Base-by-base conservation (phyloP, 2,329 filamentous ascomycete species). In the Claviceps pazoutovae region DNA sequence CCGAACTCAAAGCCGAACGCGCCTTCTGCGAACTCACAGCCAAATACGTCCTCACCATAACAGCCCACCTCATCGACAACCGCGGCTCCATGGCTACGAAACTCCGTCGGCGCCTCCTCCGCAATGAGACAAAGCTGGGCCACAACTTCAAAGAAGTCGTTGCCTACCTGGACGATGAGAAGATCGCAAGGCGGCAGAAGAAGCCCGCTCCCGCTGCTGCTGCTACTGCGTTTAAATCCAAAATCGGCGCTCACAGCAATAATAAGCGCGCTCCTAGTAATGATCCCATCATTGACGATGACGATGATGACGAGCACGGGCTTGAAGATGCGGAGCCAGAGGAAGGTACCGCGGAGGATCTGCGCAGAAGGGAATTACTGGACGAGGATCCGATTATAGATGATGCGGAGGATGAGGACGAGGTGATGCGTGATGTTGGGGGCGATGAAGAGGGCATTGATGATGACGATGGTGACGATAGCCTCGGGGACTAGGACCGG, bases 71-170 rank as follows among this genome's bases (percentile, higher is more conserved):
- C 42, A 73, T 96, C 49, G 88, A 94, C 62, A 70, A 74, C 43
- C 73, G 71, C 1, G 80, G 79, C 6, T 69, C 76, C 11, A 70
- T 78, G 34, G 76, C 76, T 8, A 82, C 80, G 34, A 80, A 79
- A 62, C 74, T 95, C 38, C 78, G 79, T 56, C 79, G 80, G 59
- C 78, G 89, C 19, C 72, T 98, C 21, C 75, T 84, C 60, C 77
- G 87, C 57, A 96, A 98, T 68, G 84, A 84, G 62, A 73, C 71
- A n/a, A 82, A 80, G 62, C 75, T 98, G 3, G 93, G 93, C 2
- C 73, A 79, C 46, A 96, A 93, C 64, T 94, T 87, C 73, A 87
- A 84, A 61, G 88, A 93, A 60, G 81, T 96, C 6, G 72, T 95
- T 4, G 79, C 80, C 8, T 93, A 84, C 64, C 72, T 97, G 4